A percentile compares a stretch with the other conserved stretches of the same genome.
These are phyloP conservation scores for Lentinula sp. DNA, from an alignment of 768 basidiomycete species.

Conservation along the genomic window DNA sequence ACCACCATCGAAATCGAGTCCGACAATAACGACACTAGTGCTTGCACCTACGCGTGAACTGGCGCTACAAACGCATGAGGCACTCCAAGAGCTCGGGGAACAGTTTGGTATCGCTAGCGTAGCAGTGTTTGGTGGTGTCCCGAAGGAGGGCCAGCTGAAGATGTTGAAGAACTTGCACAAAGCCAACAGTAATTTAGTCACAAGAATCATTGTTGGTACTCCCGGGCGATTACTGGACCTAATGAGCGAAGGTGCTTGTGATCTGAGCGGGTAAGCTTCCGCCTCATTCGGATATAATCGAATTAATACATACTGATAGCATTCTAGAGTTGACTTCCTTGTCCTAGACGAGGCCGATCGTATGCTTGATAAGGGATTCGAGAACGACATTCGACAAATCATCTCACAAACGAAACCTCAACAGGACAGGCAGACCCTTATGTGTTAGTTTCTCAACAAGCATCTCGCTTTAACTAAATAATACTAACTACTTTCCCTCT, in stretches of 20 bases:
- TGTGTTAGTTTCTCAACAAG: constrained; percentile 57
- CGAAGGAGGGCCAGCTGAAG: constrained; percentile 76
- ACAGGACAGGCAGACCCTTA: constrained; percentile 80
- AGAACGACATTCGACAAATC: constrained; percentile 93
- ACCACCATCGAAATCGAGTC: constrained; percentile 21
- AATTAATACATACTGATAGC: constrained; percentile 1
- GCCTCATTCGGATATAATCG: background rate
- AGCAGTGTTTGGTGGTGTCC: constrained; percentile 93
- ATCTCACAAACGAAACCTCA: constrained; percentile 68
- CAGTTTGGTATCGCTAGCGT: constrained; percentile 74
- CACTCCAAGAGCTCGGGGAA: constrained; percentile 66
- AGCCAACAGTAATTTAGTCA: constrained; percentile 35
- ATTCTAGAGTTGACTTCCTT: constrained; percentile 72
- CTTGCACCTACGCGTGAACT: constrained; percentile 95
- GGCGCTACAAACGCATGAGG: constrained; percentile 91
- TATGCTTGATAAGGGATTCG: constrained; percentile 98
- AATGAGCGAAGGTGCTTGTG: constrained; percentile 80
- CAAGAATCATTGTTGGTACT: constrained; percentile 88
- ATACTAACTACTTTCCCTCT: background rate
- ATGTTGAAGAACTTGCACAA: constrained; percentile 53
- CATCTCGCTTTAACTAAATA: background rate
- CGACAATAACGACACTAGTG: constrained; percentile 61
- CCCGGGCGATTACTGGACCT: constrained; percentile 92
- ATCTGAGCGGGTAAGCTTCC: constrained; percentile 61
- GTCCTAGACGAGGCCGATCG: constrained; percentile 97